A percentile compares a stretch with the other conserved stretches of the same genome.
phyloP scores from a whole-genome alignment of 1,284 basidiomycete species.

The Termitomyces sp. region DNA sequence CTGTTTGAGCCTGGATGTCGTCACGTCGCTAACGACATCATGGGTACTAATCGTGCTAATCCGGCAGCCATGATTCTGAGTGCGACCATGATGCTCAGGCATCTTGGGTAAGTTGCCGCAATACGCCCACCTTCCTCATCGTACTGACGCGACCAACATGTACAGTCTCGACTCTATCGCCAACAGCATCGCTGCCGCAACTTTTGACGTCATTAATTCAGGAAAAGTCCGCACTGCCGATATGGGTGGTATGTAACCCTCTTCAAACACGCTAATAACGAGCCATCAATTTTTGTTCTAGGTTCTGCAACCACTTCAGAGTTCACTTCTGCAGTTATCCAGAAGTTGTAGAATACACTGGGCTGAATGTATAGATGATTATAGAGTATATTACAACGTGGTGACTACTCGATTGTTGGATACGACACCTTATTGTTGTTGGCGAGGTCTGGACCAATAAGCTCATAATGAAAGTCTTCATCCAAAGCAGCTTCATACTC shows the following conservation, averaged over 20 bases:
- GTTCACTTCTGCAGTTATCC: constrained; percentile 87
- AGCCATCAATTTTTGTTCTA: constrained; percentile 24
- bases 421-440: constrained; percentile 8
- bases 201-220: constrained; percentile 89
- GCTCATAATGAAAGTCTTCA: constrained; percentile 38
- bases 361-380: constrained; percentile 11
- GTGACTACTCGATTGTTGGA: constrained; percentile 7
- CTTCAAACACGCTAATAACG: neutral
- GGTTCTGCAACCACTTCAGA: constrained; percentile 87
- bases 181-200: constrained; percentile 90
- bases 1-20: constrained; percentile 99
- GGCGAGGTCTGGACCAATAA: constrained; percentile 27
- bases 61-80: constrained; percentile 98
- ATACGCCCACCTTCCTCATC: neutral
- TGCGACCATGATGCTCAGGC: constrained; percentile 97
- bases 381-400: constrained; percentile 14
- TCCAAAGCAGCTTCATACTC: constrained; percentile 51
- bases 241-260: constrained; percentile 75
- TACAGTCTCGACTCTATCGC: constrained; percentile 86
- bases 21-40: constrained; percentile 97
- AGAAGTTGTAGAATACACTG: constrained; percentile 42
- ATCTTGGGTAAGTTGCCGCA: constrained; percentile 72
- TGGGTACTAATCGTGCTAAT: constrained; percentile 97
- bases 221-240: constrained; percentile 92
- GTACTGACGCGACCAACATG: neutral